phyloP scores from a whole-genome alignment of 768 basidiomycete genomes.

The Tulasnella sp. region DNA sequence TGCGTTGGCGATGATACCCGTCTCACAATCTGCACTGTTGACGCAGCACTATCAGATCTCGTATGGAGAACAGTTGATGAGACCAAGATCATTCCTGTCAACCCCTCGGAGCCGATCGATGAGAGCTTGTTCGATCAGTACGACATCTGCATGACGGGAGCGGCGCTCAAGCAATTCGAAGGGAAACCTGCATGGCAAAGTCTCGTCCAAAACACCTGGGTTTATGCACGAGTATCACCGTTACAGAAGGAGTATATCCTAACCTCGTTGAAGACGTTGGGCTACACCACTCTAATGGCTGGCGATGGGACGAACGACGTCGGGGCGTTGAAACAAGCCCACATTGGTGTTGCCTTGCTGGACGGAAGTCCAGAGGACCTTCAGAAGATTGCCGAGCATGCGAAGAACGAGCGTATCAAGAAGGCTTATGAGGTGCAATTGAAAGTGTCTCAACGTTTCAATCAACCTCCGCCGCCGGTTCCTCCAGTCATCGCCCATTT shows the following conservation, averaged over 20 bases:
- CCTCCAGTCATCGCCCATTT: constrained; percentile 80
- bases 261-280: constrained; percentile 77
- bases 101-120: constrained; percentile 74
- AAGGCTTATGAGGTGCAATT: constrained; percentile 96
- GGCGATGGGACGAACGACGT: constrained; percentile 99
- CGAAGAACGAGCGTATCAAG: constrained; percentile 82
- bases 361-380: constrained; percentile 90
- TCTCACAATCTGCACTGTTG: constrained; percentile 7
- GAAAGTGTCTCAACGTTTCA: constrained; percentile 81
- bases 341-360: constrained; percentile 88
- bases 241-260: constrained; percentile 93
- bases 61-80: constrained; percentile 95
- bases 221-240: constrained; percentile 96
- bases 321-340: constrained; percentile 95
- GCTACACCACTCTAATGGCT: constrained; percentile 93
- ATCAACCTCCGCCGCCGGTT: constrained; percentile 88
- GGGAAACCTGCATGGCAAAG: constrained; percentile 59
- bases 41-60: constrained; percentile 47
- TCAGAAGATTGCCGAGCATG: constrained; percentile 88
- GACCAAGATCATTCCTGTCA: constrained; percentile 74
- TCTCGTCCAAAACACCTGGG: constrained; percentile 93
- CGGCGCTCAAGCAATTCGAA: constrained; percentile 84
- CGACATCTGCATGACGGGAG: constrained; percentile 95
- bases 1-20: constrained; percentile 26
- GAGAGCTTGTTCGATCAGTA: constrained; percentile 68